Evolutionary conservation across 805 yeast species (phyloP).

Genomic region (Candida bentonensis): DNA sequence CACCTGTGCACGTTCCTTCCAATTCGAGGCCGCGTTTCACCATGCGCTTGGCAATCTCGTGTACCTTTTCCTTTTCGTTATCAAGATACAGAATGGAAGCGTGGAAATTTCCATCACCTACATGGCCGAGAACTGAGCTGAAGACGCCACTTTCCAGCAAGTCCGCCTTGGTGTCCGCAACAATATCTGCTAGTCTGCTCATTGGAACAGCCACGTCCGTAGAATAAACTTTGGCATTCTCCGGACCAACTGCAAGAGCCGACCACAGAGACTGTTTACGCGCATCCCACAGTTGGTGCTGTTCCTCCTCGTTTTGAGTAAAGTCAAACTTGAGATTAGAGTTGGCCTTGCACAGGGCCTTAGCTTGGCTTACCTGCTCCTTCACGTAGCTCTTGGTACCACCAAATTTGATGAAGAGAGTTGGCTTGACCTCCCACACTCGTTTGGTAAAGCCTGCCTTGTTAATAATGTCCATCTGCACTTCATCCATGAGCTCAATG

Average conservation of each 20-base stretch:
- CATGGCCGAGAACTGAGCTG: constrained; percentile 71
- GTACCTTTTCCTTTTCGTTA: neutral
- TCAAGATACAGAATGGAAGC: constrained; percentile 39
- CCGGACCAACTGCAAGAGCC: constrained; percentile 51
- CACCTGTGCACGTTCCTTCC: constrained; percentile 55
- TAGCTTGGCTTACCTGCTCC: constrained; percentile 36
- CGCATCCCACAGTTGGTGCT: constrained; percentile 69
- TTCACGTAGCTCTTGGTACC: constrained; percentile 44
- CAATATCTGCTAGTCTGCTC: constrained; percentile 45
- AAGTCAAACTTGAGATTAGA: constrained; percentile 41
- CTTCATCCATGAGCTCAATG: constrained; percentile 60
- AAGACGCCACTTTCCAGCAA: constrained; percentile 36
- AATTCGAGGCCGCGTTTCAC: constrained; percentile 8
- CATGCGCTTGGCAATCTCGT: constrained; percentile 3
- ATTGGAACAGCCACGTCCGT: constrained; percentile 89
- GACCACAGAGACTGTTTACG: constrained; percentile 68
- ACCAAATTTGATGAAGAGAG: constrained; percentile 31
- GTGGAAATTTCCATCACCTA: constrained; percentile 89
- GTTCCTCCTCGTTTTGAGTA: constrained; percentile 53
- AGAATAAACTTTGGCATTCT: constrained; percentile 65
- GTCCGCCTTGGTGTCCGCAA: constrained; percentile 50
- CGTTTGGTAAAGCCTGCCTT: constrained; percentile 38
- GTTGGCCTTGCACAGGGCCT: constrained; percentile 16
- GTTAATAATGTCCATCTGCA: constrained; percentile 64
- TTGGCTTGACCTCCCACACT: constrained; percentile 54